Conservation (phyloP, 208 protist genomes). For the Kentomonas sorsogonicus region DNA sequence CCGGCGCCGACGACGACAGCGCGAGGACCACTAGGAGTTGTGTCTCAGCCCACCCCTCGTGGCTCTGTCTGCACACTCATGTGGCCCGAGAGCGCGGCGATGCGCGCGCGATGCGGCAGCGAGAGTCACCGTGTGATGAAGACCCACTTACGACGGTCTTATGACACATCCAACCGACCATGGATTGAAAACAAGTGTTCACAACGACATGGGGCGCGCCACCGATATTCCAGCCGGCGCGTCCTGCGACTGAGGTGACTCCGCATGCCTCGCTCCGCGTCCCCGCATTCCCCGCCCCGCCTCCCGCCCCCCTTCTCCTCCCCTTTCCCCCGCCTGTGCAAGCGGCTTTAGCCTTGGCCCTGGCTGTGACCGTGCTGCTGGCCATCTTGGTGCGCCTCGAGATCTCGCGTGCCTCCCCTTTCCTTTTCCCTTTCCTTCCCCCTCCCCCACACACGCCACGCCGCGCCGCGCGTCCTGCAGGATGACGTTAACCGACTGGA, state of each 20-base stretch:
- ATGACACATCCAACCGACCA: constrained; percentile 33
- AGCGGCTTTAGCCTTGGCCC: constrained; percentile 35
- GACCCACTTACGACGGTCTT: constrained; percentile 58
- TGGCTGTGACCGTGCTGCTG: constrained; percentile 30
- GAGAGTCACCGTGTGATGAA: constrained; percentile 21
- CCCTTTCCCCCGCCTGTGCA: not conserved
- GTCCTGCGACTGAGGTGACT: constrained; percentile 37
- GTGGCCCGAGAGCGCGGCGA: too few relatives aligned
- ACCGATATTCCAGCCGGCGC: constrained; percentile 46
- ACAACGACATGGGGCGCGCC: constrained; percentile 30
- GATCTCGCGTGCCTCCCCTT: constrained; percentile 7
- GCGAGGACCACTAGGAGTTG: too few relatives aligned
- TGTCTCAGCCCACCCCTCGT: too few relatives aligned
- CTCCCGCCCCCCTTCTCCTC: not conserved
- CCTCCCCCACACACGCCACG: too few relatives aligned
- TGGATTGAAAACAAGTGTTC: constrained; percentile 61
- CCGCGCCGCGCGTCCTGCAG: constrained; percentile 4
- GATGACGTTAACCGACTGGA: constrained; percentile 36
- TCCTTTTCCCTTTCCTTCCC: constrained; percentile 6
- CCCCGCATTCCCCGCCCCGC: not conserved
- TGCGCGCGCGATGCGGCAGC: too few relatives aligned
- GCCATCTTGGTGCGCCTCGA: constrained; percentile 35
- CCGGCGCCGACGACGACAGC: too few relatives aligned
- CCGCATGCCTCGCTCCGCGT: not conserved
- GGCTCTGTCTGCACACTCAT: too few relatives aligned